Percentiles rank a stretch among this genome's conserved stretches.
Conservation (phyloP, 2,329 filamentous ascomycete genomes). For the Lecanosticta acicola region DNA sequence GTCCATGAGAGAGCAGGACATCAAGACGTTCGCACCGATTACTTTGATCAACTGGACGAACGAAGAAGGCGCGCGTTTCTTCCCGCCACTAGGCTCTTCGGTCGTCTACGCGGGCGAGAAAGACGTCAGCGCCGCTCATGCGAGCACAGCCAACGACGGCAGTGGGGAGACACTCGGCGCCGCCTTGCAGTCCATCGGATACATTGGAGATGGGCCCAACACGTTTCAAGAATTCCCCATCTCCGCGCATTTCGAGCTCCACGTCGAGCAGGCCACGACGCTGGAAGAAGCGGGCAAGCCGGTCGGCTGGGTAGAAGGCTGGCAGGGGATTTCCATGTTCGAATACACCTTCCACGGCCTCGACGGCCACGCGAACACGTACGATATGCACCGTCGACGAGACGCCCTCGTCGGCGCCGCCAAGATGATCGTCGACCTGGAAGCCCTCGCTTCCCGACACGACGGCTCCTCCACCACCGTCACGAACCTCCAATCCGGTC, state of each 20-base stretch:
- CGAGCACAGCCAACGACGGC: conserved; percentile 18
- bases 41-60: conserved; percentile 31
- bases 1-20: conserved; percentile 31
- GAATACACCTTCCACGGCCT: conserved; percentile 11
- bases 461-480: conserved; percentile 27
- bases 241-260: conserved; percentile 27
- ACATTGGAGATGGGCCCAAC: conserved; percentile 28
- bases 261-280: conserved; percentile 22
- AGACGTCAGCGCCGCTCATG: conserved; percentile 26
- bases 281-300: conserved; percentile 19
- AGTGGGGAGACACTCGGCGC: conserved; percentile 23
- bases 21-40: conserved; percentile 23
- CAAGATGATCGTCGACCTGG: conserved; percentile 24
- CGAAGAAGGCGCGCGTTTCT: conserved; percentile 24
- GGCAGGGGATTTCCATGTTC: conserved; percentile 25
- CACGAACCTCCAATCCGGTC: conserved; percentile 24
- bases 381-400: conserved; percentile 24
- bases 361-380: conserved; percentile 31
- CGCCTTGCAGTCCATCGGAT: conserved; percentile 31
- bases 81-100: conserved; percentile 17
- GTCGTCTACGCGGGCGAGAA: conserved; percentile 22
- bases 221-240: conserved; percentile 22
- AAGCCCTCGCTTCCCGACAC: conserved; percentile 16
- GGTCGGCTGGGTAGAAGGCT: conserved; percentile 23
- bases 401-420: conserved; percentile 25